Evolutionary conservation across 805 yeast species (phyloP).

Genomic region (Metschnikowia reukaufii): DNA sequence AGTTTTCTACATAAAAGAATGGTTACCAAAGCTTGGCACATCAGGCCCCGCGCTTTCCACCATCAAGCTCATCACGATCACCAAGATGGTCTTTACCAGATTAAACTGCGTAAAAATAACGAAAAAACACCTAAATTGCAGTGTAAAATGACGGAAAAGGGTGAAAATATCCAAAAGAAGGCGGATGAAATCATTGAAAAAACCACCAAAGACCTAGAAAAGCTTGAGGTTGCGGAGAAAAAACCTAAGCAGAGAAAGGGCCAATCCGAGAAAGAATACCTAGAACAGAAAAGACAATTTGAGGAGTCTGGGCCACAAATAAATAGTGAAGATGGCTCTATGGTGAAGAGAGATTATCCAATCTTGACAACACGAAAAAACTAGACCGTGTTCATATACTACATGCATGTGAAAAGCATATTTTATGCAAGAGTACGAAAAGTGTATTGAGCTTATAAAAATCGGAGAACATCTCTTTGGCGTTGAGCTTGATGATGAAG

Average conservation of each 20-base stretch:
- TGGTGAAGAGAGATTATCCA: slow-evolving; percentile 24
- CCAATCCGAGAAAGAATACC: slow-evolving; percentile 66
- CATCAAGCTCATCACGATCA: slow-evolving; percentile 1
- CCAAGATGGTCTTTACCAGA: background rate
- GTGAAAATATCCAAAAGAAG: background rate
- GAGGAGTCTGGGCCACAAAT: slow-evolving; percentile 55
- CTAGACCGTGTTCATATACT: slow-evolving; percentile 55
- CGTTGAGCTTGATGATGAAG: slow-evolving; percentile 24
- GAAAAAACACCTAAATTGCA: background rate
- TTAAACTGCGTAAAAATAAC: background rate
- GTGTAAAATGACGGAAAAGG: background rate
- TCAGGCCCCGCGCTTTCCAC: slow-evolving; percentile 6
- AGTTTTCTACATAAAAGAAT: background rate
- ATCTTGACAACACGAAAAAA: slow-evolving; percentile 39
- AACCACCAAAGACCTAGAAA: slow-evolving; percentile 1
- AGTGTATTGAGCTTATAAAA: slow-evolving; percentile 49
- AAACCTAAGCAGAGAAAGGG: slow-evolving; percentile 51
- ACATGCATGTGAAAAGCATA: slow-evolving; percentile 65
- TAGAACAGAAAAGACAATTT: slow-evolving; percentile 52
- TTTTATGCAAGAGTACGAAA: slow-evolving; percentile 49
- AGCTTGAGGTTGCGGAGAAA: slow-evolving; percentile 5
- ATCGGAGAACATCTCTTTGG: slow-evolving; percentile 35
- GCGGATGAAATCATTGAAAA: background rate
- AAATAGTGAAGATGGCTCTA: slow-evolving; percentile 48
- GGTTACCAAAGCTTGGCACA: background rate